Conservation (phyloP, 1,139 yeast genomes). For the Wickerhamomyces sp. region DNA sequence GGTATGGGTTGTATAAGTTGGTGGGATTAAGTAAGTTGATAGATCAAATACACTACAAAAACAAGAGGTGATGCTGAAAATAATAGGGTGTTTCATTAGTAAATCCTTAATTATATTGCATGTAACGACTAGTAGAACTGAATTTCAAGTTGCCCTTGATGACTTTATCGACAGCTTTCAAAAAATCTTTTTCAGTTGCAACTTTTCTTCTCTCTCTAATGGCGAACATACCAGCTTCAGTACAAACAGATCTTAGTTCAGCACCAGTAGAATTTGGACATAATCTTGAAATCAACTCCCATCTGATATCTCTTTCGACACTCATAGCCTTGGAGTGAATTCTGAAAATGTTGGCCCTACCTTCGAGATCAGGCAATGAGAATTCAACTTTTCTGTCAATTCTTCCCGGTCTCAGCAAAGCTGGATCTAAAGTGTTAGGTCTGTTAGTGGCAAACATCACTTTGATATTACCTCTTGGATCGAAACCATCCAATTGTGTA, state of each 20-base stretch:
- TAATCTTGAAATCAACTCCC: conserved; percentile 95
- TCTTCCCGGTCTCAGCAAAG: conserved; percentile 95
- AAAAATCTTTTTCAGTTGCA: conserved; percentile 94
- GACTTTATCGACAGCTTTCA: conserved; percentile 96
- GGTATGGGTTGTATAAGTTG: conserved; percentile 96
- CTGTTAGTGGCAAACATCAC: conserved; percentile 99
- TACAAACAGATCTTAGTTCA: conserved; percentile 91
- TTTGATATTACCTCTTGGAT: conserved; percentile 96
- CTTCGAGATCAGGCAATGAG: conserved; percentile 92
- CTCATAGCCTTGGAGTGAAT: conserved; percentile 97
- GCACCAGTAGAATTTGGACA: conserved; percentile 99
- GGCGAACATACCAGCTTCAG: conserved; percentile 99
- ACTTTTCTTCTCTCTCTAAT: conserved; percentile 97
- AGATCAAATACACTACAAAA: no score
- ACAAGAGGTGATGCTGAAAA: no score
- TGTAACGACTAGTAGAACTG: conserved; percentile 93
- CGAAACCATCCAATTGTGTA: conserved; percentile 96
- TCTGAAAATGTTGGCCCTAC: conserved; percentile 94
- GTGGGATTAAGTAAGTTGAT: conserved; percentile 91
- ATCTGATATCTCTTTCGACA: conserved; percentile 92
- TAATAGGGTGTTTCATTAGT: no score
- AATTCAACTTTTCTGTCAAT: conserved; percentile 97
- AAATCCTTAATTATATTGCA: conserved; percentile 87
- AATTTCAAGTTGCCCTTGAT: conserved; percentile 97
- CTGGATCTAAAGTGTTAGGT: conserved; percentile 97